Evolutionary conservation across 768 basidiomycete species (phyloP).

Genomic region (Mycena epipterygia): DNA sequence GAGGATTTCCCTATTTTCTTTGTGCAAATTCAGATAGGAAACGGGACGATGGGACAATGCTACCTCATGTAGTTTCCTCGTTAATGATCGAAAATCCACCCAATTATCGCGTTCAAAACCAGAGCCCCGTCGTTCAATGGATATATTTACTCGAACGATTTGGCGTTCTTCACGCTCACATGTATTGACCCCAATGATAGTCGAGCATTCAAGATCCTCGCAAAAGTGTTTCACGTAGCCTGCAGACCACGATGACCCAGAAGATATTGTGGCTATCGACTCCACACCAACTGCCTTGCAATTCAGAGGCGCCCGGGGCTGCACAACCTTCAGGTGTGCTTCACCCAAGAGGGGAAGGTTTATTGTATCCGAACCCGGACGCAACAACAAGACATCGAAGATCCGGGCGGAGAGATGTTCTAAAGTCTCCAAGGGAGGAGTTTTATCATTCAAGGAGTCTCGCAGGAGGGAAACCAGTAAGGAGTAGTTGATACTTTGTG

Average conservation of each 20-base stretch:
- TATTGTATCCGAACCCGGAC: conserved; percentile 44
- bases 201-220: conserved; percentile 60
- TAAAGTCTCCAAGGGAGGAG: conserved; percentile 54
- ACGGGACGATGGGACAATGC: conserved; percentile 3
- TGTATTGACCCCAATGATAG: conserved; percentile 77
- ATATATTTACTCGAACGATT: conserved; percentile 62
- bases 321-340: conserved; percentile 59
- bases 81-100: conserved; percentile 59
- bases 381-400: conserved; percentile 52
- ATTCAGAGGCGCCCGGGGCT: conserved; percentile 67
- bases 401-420: conserved; percentile 61
- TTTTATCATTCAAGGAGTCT: conserved; percentile 42
- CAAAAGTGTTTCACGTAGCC: conserved; percentile 43
- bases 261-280: conserved; percentile 45
- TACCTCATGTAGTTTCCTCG: conserved; percentile 53
- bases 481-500: conserved; percentile 76
- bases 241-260: conserved; percentile 37
- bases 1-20: conserved; percentile 64
- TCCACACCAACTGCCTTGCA: conserved; percentile 60
- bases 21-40: conserved; percentile 11
- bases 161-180: conserved; percentile 78
- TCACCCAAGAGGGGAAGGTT: conserved; percentile 37
- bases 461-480: conserved; percentile 51
- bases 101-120: conserved; percentile 38
- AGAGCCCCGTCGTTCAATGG: conserved; percentile 41